These are phyloP conservation scores for Brassica cretica DNA, from an alignment of 345 rosid genomes.

Conservation along the genomic window DNA sequence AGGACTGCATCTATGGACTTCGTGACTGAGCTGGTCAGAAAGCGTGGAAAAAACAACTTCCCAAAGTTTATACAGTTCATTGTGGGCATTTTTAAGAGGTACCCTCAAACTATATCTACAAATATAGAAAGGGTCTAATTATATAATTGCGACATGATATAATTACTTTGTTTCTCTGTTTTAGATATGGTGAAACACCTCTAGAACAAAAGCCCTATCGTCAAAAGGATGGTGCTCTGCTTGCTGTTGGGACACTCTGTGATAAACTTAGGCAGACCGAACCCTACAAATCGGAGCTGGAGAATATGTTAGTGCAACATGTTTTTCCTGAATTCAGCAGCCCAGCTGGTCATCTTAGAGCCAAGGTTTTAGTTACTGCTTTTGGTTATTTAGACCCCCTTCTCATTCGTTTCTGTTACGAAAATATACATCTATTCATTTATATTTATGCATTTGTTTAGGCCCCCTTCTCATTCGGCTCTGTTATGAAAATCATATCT, in stretches of 20 bases:
- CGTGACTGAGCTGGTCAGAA: constrained; percentile 93
- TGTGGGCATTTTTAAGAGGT: constrained; percentile 80
- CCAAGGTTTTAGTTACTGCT: constrained; percentile 62
- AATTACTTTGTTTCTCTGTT: constrained; percentile 21
- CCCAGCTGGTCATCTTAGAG: constrained; percentile 95
- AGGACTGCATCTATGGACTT: constrained; percentile 99
- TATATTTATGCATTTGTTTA: background rate
- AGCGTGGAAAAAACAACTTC: constrained; percentile 92
- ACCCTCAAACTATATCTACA: constrained; percentile 18
- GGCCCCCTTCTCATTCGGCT: constrained; percentile 15
- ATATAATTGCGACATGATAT: background rate
- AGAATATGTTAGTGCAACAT: constrained; percentile 92
- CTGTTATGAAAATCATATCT: constrained; percentile 14
- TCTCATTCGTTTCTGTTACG: constrained; percentile 14
- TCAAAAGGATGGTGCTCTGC: constrained; percentile 96
- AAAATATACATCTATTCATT: background rate
- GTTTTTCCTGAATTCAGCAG: constrained; percentile 97
- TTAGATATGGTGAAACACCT: constrained; percentile 82
- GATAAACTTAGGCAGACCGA: constrained; percentile 95
- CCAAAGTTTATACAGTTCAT: constrained; percentile 78
- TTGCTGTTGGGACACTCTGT: constrained; percentile 97
- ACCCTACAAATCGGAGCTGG: constrained; percentile 92
- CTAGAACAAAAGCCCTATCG: constrained; percentile 74
- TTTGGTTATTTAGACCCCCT: constrained; percentile 19
- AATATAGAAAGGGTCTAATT: background rate